Evolutionary conservation across 2,329 filamentous ascomycete species (phyloP), one percentile per base, ranked within the genome.

Genomic region (Ophiostoma piceae): DNA sequence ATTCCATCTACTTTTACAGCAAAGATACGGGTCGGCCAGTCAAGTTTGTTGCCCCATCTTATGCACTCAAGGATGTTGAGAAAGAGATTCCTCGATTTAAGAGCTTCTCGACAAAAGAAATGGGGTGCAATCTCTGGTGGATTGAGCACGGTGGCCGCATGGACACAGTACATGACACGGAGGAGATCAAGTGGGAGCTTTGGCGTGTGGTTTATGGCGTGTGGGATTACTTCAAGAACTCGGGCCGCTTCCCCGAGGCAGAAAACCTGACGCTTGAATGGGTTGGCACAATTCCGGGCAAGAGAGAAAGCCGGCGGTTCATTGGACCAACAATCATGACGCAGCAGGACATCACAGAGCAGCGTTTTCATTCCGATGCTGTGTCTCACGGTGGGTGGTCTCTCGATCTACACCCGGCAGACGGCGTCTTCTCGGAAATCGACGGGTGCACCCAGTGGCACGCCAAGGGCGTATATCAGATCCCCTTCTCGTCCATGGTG

Each of bases 161-260:
- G 68, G 74, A 75, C 67, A 75, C 74, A 26, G 72, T 75, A 11
- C 74, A 75, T 57, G 73, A 75, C 62, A 75, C 74, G 1, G 74
- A 75, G 64, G 72, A 74, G 47, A 75, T 75, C 69, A 75, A 75
- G 71, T 75, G 74, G 74, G 73, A 75, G 71, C 72, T 75, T 11
- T 75, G 74, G 74, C 72, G 73, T 35, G 74, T 75, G 1, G 74
- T 75, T 1, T 75, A 75, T 47, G 74, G 73, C 35, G 71, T 75
- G 1, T 75, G 74, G 74, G 71, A 75, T 26, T 62, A 62, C 57
- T 62, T 62, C 14, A 75, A 75, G 71, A 75, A 75, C 71, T 74
- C 73, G 14, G 74, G 74, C 12, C 73, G 71, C 5, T 75, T 75
- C 29, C 74, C 74, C 14, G 74, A 75, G 66, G 74, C 74, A 0